Base-by-base conservation (phyloP, 805 yeast species). In the Candida glaebosa region DNA sequence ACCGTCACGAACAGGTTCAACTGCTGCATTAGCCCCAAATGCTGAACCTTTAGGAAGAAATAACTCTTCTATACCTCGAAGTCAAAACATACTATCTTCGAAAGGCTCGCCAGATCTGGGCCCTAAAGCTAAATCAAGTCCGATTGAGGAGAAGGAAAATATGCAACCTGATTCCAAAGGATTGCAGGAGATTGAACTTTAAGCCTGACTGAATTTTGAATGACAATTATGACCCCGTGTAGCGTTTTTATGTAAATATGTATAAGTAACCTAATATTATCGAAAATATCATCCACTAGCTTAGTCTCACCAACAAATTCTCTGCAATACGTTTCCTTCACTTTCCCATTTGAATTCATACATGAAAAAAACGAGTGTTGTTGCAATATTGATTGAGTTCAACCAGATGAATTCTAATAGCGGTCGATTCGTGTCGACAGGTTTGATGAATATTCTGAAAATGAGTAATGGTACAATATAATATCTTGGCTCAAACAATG, bases 401-500 rank as follows among this genome's bases (percentile, higher is more conserved):
- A 76, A 69, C 90, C 91, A 88, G 0, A 67, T 40, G 33, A 78
- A 72, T 56, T 91, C 97, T 3, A 68, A 45, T 2, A 57, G 39
- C 38, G 74, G 61, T 48, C 84, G 67, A 18, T 51, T 32, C 24
- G 44, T 24, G 35, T 45, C 37, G 41, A 41, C 22, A 43, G 60
- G 42, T 33, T 47, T 18, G 38, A 51, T 17, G 43, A 79, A 73
- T 2, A 87, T 40, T 51, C 97, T 75, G 79, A 90, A 88, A 31
- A 89, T 60, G 9, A 85, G 58, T 56, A 78, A 81, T 3, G 98
- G 97, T 4, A 88, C 52, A 37, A 91, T 86, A 60, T 84, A 93
- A 59, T 93, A 93, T 43, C 99, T 76, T 37, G 97, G 96, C 61
- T 93, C 99, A 54, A 93, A 82, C 48, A 93, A 69, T 4, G 98